phyloP scores from a whole-genome alignment of 805 yeast species.

The Monosporozyma siamensis region DNA sequence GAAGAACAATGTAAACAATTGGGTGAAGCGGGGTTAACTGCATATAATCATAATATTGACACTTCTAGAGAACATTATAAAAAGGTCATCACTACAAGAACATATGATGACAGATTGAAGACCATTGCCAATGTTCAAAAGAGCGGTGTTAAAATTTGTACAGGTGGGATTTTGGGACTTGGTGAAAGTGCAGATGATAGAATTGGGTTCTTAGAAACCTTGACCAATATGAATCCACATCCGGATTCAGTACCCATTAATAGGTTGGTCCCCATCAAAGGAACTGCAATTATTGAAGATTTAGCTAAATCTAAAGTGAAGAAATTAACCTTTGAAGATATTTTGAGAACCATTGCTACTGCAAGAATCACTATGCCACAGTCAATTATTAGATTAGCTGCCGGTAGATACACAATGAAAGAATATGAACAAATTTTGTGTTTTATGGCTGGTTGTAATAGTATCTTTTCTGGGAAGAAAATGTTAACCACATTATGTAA shows the following conservation, averaged over 20 bases:
- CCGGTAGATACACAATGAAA: constrained; percentile 75
- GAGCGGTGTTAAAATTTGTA: constrained; percentile 60
- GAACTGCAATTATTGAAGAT: constrained; percentile 64
- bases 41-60: constrained; percentile 74
- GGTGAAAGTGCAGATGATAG: constrained; percentile 71
- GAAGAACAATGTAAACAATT: constrained; percentile 51
- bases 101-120: constrained; percentile 59
- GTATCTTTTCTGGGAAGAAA: constrained; percentile 70
- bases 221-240: constrained; percentile 59
- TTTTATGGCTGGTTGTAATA: constrained; percentile 71
- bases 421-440: constrained; percentile 68
- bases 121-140: constrained; percentile 57
- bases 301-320: constrained; percentile 33
- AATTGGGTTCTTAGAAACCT: constrained; percentile 54
- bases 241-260: constrained; percentile 81
- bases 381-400: constrained; percentile 64
- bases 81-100: constrained; percentile 39
- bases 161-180: constrained; percentile 73
- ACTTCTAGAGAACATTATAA: constrained; percentile 73
- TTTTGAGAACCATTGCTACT: constrained; percentile 63
- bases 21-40: constrained; percentile 65
- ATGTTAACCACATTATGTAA: constrained; percentile 78
- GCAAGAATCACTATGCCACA: constrained; percentile 69
- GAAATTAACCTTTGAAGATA: constrained; percentile 48
- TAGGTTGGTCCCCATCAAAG: constrained; percentile 66